These are phyloP conservation scores for Epichloe baconii DNA, from an alignment of 2,329 filamentous ascomycete species.

Conservation along the genomic window DNA sequence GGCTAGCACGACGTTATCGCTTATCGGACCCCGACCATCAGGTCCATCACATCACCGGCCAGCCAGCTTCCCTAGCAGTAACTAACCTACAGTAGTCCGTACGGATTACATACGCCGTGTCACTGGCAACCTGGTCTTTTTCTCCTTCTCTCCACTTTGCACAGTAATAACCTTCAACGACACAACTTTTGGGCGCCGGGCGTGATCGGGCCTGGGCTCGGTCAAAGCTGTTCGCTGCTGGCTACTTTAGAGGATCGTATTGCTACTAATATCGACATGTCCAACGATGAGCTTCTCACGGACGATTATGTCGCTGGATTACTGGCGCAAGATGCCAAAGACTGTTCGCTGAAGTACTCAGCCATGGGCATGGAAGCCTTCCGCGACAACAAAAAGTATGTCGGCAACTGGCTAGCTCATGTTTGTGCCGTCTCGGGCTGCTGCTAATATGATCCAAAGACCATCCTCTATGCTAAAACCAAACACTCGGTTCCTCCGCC, in stretches of 20 bases:
- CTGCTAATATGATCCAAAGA: conserved; percentile 24
- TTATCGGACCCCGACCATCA: background rate
- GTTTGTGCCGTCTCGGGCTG: background rate
- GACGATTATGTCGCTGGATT: conserved; percentile 72
- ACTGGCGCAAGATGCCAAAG: conserved; percentile 67
- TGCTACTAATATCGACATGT: conserved; percentile 16
- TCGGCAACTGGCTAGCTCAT: background rate
- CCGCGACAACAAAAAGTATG: conserved; percentile 33
- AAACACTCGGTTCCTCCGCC: conserved; percentile 78
- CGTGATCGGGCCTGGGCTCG: background rate
- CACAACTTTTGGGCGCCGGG: background rate
- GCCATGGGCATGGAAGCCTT: conserved; percentile 55
- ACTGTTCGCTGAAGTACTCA: conserved; percentile 61
- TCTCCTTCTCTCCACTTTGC: background rate
- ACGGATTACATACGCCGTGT: background rate
- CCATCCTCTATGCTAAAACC: conserved; percentile 64
- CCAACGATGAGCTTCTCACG: conserved; percentile 40
- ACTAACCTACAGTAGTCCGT: background rate
- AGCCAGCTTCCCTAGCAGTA: no score
- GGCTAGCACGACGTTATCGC: conserved; percentile 5
- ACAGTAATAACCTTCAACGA: background rate
- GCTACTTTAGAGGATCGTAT: background rate
- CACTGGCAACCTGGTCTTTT: background rate
- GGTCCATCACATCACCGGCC: no score
- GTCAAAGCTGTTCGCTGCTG: background rate